Base-by-base conservation (phyloP, 2,329 filamentous ascomycete species). In the Plenodomus tracheiphilus region DNA sequence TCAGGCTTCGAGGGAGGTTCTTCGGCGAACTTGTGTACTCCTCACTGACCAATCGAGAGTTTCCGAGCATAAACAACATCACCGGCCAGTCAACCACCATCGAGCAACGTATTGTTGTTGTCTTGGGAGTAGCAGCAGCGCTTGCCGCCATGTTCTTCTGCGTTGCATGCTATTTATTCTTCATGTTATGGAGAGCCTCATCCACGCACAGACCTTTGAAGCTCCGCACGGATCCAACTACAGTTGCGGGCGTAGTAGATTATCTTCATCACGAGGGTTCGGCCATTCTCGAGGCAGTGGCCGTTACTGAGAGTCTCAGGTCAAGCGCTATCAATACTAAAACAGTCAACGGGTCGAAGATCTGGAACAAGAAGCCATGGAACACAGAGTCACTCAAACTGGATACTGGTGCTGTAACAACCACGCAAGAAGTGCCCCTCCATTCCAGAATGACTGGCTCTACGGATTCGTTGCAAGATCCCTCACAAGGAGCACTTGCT, bases 31-130 rank as follows among this genome's bases (percentile, higher is more conserved):
- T 61, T 32, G 28, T 32, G 28, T 32, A 32, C 15, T 32, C 28
- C 6, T 32, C 28, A 15, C 15, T 32, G 28, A 32, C 28, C 4
- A 32, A 32, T 32, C 28, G 28, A 15, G 28, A 7, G 13, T 8
- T 4, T 32, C 28, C 28, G 15, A 32, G 28, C 28, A 8, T 32
- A 9, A 44, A 51, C 28, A 39, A n/a, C 4, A 17, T 47, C 10
- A 15, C 10, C 2, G 61, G 57, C 2, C 32, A 46, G 17, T 18
- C 5, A 0, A 49, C 41, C 0, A 28, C 30, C 2, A 13, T 48
- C 6, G 53, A 57, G 34, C 32, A 46, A 10, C 45, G 61, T 13
- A 48, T 64, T 19, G 43, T 54, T 9, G 54, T 64, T 6, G 41
- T 58, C 9, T 19, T 46, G 2, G 59, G 49, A 17, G 47, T 52